Evolutionary conservation across 2,329 filamentous ascomycete species (phyloP), one percentile per base, ranked within the genome.

Genomic region (Cryoendolithus antarcticus): DNA sequence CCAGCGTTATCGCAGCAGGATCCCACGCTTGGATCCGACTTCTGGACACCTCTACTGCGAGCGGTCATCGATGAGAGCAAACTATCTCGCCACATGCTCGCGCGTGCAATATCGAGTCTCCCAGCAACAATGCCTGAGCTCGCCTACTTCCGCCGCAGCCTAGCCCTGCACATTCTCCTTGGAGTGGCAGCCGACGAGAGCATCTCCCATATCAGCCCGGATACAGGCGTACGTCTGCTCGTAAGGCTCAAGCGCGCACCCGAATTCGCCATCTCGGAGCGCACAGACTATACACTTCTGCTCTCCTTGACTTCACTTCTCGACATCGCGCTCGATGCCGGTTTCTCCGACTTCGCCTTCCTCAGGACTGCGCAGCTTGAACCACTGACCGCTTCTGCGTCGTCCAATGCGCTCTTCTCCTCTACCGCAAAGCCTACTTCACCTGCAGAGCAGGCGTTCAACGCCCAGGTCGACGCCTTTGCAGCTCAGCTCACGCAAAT

Each of bases 301-400:
- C 67, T 70, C 29, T 77, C 82, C 2, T 67, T 77, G 10, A 66
- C 83, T 3, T 62, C 70, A 3, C 71, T 93, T 12, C 71, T 95
- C 4, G 80, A 91, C 53, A 72, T 85, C 30, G 80, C 76, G 10
- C 67, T 95, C 37, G 83, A 85, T 43, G 74, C 80, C 42, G 83
- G 73, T 2, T 62, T 61, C 34, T 49, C 53, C 7, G 44, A 47
- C 30, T 55, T 60, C 41, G 24, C 39, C 13, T 54, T 50, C 36
- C 37, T 51, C 36, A 33, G 32, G 33, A 35, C 32, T 9, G 35
- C 28, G 7, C n/a, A 38, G 11, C 15, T 19, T 19, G 15, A 19
- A 19, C 15, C 15, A 19, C 30, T 40, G 28, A 12, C 30, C 21
- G 32, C 21, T 27, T 21, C 44, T n/a, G 24, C 21, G 15, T 5